phyloP scores from a whole-genome alignment of 176 grass and related monocot genomes.

The Bromus sterilis region DNA sequence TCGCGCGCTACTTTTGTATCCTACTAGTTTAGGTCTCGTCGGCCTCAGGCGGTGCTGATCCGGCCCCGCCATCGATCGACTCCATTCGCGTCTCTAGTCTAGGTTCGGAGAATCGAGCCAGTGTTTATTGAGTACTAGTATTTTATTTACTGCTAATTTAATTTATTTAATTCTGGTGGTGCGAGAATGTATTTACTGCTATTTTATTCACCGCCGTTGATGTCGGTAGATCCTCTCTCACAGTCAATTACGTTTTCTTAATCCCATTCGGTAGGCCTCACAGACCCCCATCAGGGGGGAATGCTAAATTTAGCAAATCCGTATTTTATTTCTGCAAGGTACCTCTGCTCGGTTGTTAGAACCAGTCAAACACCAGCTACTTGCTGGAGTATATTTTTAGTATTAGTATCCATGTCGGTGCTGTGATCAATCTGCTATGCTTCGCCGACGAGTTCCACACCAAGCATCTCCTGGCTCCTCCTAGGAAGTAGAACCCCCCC shows the following conservation, averaged over 20 bases:
- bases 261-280: background rate
- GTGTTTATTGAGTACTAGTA: too few species aligned
- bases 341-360: background rate
- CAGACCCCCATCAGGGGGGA: background rate
- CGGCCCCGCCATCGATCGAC: background rate
- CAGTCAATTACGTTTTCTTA: background rate
- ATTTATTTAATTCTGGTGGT: background rate
- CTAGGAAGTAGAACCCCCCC: background rate
- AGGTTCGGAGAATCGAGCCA: background rate
- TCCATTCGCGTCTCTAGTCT: background rate
- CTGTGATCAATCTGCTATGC: background rate
- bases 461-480: background rate
- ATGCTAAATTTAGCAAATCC: slow-evolving; percentile 6
- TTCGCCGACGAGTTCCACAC: background rate
- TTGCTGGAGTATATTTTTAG: background rate
- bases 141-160: background rate
- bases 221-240: slow-evolving; percentile 19
- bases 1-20: background rate
- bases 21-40: background rate
- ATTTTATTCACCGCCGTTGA: background rate
- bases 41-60: background rate
- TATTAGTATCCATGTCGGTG: slow-evolving; percentile 24
- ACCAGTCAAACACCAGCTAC: slow-evolving; percentile 1
- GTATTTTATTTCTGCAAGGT: background rate
- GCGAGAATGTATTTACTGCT: background rate